Evolutionary conservation across 345 rosid genomes (phyloP), one percentile per base, ranked within the genome.

Genomic region (Eutrema yunnanense): DNA sequence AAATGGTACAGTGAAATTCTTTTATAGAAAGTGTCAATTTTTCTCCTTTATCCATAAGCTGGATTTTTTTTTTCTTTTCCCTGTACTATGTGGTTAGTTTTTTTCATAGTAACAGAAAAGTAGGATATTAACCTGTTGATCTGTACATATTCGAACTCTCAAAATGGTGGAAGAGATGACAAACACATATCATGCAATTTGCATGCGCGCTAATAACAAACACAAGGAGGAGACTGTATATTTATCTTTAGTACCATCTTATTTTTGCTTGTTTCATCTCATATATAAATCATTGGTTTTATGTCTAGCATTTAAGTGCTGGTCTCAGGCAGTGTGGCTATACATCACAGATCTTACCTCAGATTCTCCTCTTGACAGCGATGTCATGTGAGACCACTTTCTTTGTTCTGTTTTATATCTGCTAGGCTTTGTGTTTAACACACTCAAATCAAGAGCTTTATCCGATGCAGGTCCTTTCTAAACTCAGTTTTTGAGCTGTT

Each of bases 401-500:
- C 72, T 76, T 40, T 66, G 38, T 71, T 77, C 72, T 26, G 62
- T 66, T 65, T 57, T 37, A 63, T 50, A 54, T 62, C 67, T 67
- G 51, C 56, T 70, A 46, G 62, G 65, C 48, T 37, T 53, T 55
- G 44, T 78, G 60, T 68, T 59, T 16, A 22, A 65, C 4, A 9
- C 73, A 52, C 60, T 64, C 62, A 65, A 71, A 72, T 66, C 22
- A 69, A 76, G 58, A 67, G 27, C 50, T 44, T 60, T 46, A 59
- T 79, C 71, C 66, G 42, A 66, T 71, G 70, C 84, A 94, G 98
- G 97, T 94, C 98, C 54, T 91, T 81, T 79, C 73, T 94, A 42
- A 89, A 91, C 83, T 91, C 98, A 72, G 95, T 85, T 68, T 94
- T 94, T 89, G 98, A 94, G 85, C 89, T 94, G 76, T 59, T 94